Conservation (phyloP, 2,329 filamentous ascomycete genomes). For the Ceratocystis variospora region DNA sequence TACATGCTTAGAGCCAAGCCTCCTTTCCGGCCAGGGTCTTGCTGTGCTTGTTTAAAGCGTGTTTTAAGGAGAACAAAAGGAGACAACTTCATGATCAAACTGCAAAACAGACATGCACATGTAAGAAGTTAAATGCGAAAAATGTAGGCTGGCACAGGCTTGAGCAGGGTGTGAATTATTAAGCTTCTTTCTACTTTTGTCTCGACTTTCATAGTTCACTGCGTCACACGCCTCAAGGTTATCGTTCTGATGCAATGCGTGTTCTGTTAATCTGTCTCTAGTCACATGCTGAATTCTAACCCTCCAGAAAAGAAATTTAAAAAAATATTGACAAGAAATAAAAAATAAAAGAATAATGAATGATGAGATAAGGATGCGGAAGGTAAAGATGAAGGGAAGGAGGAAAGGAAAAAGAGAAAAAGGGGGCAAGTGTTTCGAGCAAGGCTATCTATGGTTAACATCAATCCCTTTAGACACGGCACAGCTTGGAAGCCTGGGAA, state of each 20-base stretch:
- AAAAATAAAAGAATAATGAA: background rate
- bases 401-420: too few relatives aligned
- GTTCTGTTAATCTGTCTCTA: slow-evolving; percentile 2
- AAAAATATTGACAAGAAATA: slow-evolving; percentile 3
- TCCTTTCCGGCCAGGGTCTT: too few relatives aligned
- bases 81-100: too few relatives aligned
- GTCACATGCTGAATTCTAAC: background rate
- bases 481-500: slow-evolving; percentile 29
- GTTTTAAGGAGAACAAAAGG: too few relatives aligned
- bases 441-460: background rate
- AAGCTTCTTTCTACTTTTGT: background rate
- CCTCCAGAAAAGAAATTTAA: slow-evolving; percentile 24
- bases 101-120: too few relatives aligned
- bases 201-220: background rate
- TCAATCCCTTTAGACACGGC: slow-evolving; percentile 19
- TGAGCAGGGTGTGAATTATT: background rate
- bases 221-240: background rate
- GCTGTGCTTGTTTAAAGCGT: too few relatives aligned
- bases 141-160: too few relatives aligned
- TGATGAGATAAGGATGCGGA: too few relatives aligned
- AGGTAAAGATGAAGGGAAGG: too few relatives aligned
- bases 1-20: too few relatives aligned
- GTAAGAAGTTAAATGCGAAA: too few relatives aligned
- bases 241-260: slow-evolving; percentile 1
- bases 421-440: background rate